Evolutionary conservation across 176 grass and related monocot genomes (phyloP), one percentile per base, ranked within the genome.

Genomic region (Rhipidocladum racemiflorum): DNA sequence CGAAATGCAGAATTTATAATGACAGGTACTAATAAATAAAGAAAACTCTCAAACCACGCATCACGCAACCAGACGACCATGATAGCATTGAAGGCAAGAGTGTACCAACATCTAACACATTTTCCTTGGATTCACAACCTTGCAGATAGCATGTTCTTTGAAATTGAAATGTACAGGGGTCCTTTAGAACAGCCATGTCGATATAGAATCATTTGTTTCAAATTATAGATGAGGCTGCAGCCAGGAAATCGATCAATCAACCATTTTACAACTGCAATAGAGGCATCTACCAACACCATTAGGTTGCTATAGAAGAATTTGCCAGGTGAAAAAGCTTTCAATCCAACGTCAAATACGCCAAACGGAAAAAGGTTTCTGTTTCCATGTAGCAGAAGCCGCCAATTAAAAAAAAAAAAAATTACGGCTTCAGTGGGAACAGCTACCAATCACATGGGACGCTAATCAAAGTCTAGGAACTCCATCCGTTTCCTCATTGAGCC

Each of bases 381-480:
- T 74, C 28, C 28, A 85, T 68, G 38, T 87, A 82, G 45, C 76
- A 90, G 77, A 90, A 72, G 88, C 85, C 85, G 81, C 78, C 72
- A 29, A 51, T 65, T 50, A 79, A 93, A 79, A 93, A 93, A 59
- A 79, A 93, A 79, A 93, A 93, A 82, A 75, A 32, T 55, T 0
- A 24, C 77, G 66, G 85, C 81, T 71, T 40, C 64, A 79, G 56
- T 11, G 39, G 90, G n/a, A 39, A 30, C 61, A 84, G 30, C 87
- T 57, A 49, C 55, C 53, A 74, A 56, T 17, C 60, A 34, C 1
- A 56, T 24, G 44, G 43, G 46, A 62, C 51, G 60, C 75, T 74
- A 97, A 75, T 97, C 94, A 34, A 90, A 88, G 85, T 97, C 91
- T 54, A 97, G 87, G 62, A 97, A 97, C 77, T 97, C 91, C 94